These are phyloP conservation scores for Oenanthe javanica DNA, from an alignment of 140 eudicot genomes.

Conservation along the genomic window DNA sequence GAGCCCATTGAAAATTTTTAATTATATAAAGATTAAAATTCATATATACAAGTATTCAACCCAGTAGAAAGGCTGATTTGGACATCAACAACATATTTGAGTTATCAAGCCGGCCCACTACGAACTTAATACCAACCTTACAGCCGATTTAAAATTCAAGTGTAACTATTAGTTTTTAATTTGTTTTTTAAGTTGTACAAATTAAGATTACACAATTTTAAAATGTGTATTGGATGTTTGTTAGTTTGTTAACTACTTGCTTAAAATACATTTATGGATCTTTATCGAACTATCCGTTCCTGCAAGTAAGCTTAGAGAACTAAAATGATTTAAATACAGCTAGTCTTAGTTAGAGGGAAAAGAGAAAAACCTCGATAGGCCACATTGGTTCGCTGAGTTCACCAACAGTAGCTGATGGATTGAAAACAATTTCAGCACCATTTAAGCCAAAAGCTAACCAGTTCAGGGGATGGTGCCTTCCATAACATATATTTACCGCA, in stretches of 20 bases:
- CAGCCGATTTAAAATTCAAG: background rate
- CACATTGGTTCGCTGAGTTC: constrained; percentile 99
- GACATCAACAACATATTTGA: background rate
- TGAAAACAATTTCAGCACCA: constrained; percentile 95
- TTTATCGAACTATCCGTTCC: background rate
- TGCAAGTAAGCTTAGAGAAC: background rate
- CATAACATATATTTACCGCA: constrained; percentile 90
- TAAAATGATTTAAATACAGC: constrained; percentile 3
- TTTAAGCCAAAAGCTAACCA: constrained; percentile 96
- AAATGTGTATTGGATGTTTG: background rate
- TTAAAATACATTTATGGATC: background rate
- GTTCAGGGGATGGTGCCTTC: constrained; percentile 97
- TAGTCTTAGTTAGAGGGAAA: background rate
- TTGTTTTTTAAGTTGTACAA: background rate
- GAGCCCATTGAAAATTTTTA: background rate
- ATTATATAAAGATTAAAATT: too few relatives aligned
- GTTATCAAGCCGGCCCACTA: background rate
- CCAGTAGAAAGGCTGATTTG: background rate
- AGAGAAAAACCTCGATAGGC: constrained; percentile 79
- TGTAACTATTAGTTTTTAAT: background rate
- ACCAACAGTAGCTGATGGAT: constrained; percentile 99
- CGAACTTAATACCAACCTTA: background rate
- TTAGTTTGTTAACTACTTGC: background rate
- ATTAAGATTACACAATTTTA: background rate
- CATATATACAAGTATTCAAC: background rate